phyloP scores from a whole-genome alignment of 495 filamentous ascomycete species.

The Symbiotaphrina buchneri region DNA sequence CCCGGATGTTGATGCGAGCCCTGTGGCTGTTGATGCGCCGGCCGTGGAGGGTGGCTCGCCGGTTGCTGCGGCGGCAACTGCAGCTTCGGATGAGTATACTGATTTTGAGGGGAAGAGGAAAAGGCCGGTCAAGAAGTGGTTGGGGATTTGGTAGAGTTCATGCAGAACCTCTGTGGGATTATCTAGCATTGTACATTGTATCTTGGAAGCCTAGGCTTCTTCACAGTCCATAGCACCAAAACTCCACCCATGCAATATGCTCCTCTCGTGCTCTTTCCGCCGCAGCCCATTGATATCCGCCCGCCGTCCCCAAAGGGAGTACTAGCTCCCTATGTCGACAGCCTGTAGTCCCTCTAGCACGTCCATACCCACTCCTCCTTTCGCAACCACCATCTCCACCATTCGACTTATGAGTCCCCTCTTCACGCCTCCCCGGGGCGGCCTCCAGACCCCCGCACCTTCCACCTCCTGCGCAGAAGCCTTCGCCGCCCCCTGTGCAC shows the following conservation, averaged over 20 bases:
- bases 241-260: too few species aligned
- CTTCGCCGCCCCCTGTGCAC: conserved; percentile 12
- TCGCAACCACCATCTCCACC: conserved; percentile 3
- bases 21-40: too few species aligned
- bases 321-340: conserved; percentile 2
- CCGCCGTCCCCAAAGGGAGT: background rate
- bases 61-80: conserved; percentile 11
- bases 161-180: background rate
- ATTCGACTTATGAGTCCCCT: conserved; percentile 2
- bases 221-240: too few species aligned
- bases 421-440: conserved; percentile 5
- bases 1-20: conserved; percentile 6
- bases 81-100: conserved; percentile 4
- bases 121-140: conserved; percentile 34
- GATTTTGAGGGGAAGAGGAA: conserved; percentile 22
- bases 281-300: too few species aligned
- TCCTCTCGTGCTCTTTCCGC: too few species aligned
- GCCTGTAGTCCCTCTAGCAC: conserved; percentile 4
- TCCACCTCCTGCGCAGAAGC: too few species aligned
- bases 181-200: background rate
- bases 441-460: conserved; percentile 3
- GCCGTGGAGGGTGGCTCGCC: too few species aligned
- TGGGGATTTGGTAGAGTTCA: conserved; percentile 37
- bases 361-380: conserved; percentile 4
- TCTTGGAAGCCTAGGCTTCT: background rate